Base-by-base conservation (phyloP, 2,329 filamentous ascomycete genomes). In the Fusarium lyarnte region DNA sequence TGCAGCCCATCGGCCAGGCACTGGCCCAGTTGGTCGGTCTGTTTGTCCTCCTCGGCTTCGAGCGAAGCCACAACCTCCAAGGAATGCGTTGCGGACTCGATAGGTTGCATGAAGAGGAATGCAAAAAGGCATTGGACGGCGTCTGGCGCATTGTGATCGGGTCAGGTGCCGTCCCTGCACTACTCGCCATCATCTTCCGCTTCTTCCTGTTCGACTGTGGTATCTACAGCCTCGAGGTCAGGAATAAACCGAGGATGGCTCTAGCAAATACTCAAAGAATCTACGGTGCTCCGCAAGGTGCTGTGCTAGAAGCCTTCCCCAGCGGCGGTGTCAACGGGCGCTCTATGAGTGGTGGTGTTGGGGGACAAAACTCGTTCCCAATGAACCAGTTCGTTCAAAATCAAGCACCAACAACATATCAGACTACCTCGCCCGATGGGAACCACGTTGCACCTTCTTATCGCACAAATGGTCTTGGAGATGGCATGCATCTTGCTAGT, bases 61-160 rank as follows among this genome's bases (percentile, higher is more conserved):
- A 86, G 62, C 76, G 80, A 67, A 81, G 78, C 21, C 82, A 84
- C 52, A 77, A 83, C 31, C 76, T 87, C 23, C 79, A 83, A 42
- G 84, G 78, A 8, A 82, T 84, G 81, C 83, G 84, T 53, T 87
- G 86, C 68, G 86, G 86, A 23, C 80, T 87, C 42, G 83, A 87
- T 70, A 80, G 74, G 3, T 75, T 82, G 10, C 77, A 87, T 69
- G 81, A 85, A 12, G 80, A 83, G 12, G 83, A 86, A 63, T 87
- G 86, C 69, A 83, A 83, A 39, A 79, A 79, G 62, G 81, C 80
- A 12, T 75, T 91, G 4, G 90, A 92, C 70, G 87, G 85, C 2
- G 88, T 91, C 70, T 92, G 90, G 90, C 85, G 90, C 52, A 91
- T 91, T 75, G 88, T 92, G 35, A 88, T 92, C 70, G 90, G 89